These are phyloP conservation scores for Suillus sp. DNA, from an alignment of 768 basidiomycete genomes.

Conservation along the genomic window DNA sequence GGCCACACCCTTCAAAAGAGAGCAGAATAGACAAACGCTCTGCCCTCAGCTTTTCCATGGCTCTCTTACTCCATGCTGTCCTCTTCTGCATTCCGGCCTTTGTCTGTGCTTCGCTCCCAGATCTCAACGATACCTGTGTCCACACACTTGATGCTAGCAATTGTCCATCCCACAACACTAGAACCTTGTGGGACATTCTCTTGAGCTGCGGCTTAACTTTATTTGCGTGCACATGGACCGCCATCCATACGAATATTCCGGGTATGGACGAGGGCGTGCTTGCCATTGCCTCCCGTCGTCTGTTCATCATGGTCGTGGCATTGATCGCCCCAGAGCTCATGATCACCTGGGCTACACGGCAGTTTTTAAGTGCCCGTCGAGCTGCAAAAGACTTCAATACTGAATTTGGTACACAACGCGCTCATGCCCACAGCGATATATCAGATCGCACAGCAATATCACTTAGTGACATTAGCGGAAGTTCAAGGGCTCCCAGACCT, in stretches of 20 bases:
- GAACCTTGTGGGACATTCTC: background rate
- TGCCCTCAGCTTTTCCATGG: no score
- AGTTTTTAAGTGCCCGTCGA: slow-evolving; percentile 20
- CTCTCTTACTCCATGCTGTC: background rate
- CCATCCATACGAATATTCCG: background rate
- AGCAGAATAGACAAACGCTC: no score
- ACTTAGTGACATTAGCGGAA: no score
- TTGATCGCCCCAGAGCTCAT: slow-evolving; percentile 28
- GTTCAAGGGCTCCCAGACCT: no score
- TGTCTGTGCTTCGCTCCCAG: background rate
- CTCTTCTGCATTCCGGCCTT: background rate
- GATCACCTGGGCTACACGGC: slow-evolving; percentile 20
- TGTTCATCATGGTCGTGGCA: slow-evolving; percentile 19
- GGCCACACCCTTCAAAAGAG: no score
- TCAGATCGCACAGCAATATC: no score
- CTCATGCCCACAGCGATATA: no score
- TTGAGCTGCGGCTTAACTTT: background rate
- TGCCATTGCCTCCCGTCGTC: background rate
- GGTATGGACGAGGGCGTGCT: background rate
- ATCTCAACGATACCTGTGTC: background rate
- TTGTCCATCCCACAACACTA: background rate
- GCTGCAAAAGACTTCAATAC: slow-evolving; percentile 5
- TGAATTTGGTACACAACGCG: background rate
- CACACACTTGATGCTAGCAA: background rate
- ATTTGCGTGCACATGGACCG: background rate